Evolutionary conservation across 495 filamentous ascomycete genomes (phyloP).

Genomic region (Xylaria nigripes): DNA sequence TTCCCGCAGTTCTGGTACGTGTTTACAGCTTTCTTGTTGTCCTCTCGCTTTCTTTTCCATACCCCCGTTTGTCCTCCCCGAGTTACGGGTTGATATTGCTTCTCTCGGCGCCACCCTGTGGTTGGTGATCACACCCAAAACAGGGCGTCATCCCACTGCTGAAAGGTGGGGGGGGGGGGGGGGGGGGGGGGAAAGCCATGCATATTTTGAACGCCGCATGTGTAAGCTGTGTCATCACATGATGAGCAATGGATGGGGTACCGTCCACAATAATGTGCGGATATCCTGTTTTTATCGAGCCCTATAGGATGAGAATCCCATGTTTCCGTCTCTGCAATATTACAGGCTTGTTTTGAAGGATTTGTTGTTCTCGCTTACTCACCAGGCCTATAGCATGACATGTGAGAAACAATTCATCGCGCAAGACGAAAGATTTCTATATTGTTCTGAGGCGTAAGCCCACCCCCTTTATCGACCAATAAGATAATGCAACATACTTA

Average conservation of each 20-base stretch:
- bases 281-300: conserved; percentile 2
- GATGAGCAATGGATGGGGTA: conserved; percentile 32
- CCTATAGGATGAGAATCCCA: background rate
- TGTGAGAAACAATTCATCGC: conserved; percentile 44
- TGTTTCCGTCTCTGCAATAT: conserved; percentile 35
- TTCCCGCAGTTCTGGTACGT: conserved; percentile 47
- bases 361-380: conserved; percentile 17
- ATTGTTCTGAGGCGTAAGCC: conserved; percentile 44
- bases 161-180: background rate
- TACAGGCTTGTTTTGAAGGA: conserved; percentile 12
- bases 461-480: conserved; percentile 18
- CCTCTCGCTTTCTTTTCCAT: background rate
- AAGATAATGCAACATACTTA: conserved; percentile 7
- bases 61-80: conserved; percentile 8
- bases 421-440: conserved; percentile 35
- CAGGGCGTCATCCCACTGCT: background rate
- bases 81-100: background rate
- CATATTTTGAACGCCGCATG: conserved; percentile 25
- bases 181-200: conserved; percentile 10
- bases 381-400: conserved; percentile 35
- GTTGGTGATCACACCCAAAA: background rate
- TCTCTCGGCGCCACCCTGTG: conserved; percentile 9
- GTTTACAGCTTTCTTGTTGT: conserved; percentile 5
- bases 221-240: conserved; percentile 36
- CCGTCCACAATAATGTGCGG: conserved; percentile 16